These are phyloP conservation scores for Aspergillus fumigatus DNA, from an alignment of 2,329 filamentous ascomycete genomes.

Conservation along the genomic window DNA sequence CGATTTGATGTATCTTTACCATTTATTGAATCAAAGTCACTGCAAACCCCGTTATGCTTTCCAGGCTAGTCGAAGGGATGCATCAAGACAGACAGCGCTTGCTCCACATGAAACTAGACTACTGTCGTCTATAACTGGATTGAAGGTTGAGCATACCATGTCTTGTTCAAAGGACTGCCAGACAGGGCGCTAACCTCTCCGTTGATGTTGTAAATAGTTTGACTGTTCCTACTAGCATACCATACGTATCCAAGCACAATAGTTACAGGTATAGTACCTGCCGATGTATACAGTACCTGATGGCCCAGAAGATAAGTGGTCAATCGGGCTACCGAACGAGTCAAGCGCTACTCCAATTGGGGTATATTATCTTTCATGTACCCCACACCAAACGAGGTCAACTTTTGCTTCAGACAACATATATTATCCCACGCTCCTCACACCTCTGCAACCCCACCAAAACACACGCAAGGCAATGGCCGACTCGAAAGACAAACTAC, in stretches of 20 bases:
- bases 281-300: not conserved
- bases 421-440: not conserved
- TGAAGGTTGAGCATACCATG: not conserved
- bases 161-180: not conserved
- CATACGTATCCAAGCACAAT: not conserved
- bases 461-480: conserved; percentile 16
- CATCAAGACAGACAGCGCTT: not conserved
- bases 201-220: not conserved
- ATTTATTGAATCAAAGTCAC: not conserved
- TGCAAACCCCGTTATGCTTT: not conserved
- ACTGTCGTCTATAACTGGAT: not conserved
- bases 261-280: not conserved
- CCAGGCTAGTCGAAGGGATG: not conserved
- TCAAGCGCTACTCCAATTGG: not conserved
- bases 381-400: not conserved
- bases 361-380: not conserved
- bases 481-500: conserved; percentile 27
- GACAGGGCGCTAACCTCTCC: too few relatives aligned
- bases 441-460: not conserved
- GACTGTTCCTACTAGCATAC: not conserved
- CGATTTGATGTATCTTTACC: not conserved
- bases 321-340: not conserved
- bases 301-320: not conserved
- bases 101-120: not conserved
- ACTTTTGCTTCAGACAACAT: not conserved